Base-by-base conservation (phyloP, 345 rosid species). In the Hibiscus syriacus region DNA sequence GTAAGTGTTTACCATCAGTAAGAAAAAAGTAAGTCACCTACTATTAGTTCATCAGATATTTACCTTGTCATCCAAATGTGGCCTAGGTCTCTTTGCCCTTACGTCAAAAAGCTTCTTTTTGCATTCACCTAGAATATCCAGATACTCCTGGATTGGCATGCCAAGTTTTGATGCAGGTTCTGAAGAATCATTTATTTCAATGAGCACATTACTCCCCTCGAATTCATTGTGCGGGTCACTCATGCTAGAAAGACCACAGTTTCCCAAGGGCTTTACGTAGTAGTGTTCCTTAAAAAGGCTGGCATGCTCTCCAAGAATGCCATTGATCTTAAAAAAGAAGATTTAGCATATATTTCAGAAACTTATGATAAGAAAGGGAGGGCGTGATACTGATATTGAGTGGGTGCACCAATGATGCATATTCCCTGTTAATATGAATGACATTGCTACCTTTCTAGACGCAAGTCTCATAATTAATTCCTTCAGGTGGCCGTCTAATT, bases 41-140 rank as follows among this genome's bases (percentile, higher is more conserved):
- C 60, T 2, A 34, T 30, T 38, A 55, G 13, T 41, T 53, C 53
- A 25, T 55, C 11, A 27, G 19, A 50, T 5, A 27, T 56, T 8
- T 13, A 75, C 98, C 94, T 93, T 93, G 70, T 93, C 98, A 87
- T 93, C 98, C 70, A 90, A 73, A 82, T 93, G 98, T 0, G 97
- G 97, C 80, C 72, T 85, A 12, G 98, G 97, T 29, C 97, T 85
- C 56, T 65, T 79, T 57, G 80, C 62, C 69, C 98, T 86, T 61
- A 77, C 74, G 62, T 87, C 81, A 72, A 87, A 93, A 59, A 93
- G 96, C 85, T 85, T 90, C 74, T 68, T 74, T 74, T 83, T 78
- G 64, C 96, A 83, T 71, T 87, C 84, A 52, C 98, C 96, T 72
- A 93, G 73, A 70, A 86, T 82, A 72, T 82, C 82, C 53, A 83